Evolutionary conservation across 2,329 filamentous ascomycete species (phyloP), one percentile per base, ranked within the genome.

Genomic region (Penicillium sp.): DNA sequence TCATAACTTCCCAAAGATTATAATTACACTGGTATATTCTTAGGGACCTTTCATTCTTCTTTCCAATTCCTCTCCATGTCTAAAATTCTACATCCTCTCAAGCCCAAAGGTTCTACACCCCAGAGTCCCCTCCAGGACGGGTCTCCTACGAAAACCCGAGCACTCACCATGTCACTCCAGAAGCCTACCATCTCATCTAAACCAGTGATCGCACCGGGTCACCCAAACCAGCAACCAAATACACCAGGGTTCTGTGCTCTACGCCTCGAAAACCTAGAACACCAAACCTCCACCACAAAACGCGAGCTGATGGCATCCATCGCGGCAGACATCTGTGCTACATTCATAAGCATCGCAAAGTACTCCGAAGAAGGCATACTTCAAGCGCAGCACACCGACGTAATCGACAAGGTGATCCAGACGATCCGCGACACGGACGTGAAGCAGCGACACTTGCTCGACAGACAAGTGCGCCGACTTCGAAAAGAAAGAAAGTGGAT

Each of bases 311-410:
- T 69, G 32, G 17, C 44, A 10, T 57, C 61, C 10, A 55, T 69
- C 42, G 61, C 65, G 17, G 49, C 59, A 31, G 64, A 70, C 41
- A 65, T 70, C 37, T 49, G 55, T 17, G 55, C 57, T 0, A 59
- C 57, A 3, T 62, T 70, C 19, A 59, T 62, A 39, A 56, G 48
- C 29, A 62, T 70, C 43, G 57, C 57, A 13, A 55, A 58, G 15
- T 59, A 65, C 17, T 39, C 59, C 15, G 54, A 56, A n/a, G 51
- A 51, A 4, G 64, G 62, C 1, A 59, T 48, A 8, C 57, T 70
- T 4, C 46, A 35, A 22, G 13, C 52, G 2, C 38, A 52, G 4
- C 57, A 68, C 29, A 64, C 62, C 0, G 35, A 34, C 0, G 58
- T 64, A 3, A 57, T 68, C 31, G 55, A 67, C 47, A 33, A 54